These are phyloP conservation scores for Yamadazyma triangularis DNA, from an alignment of 1,139 yeast genomes.

Conservation along the genomic window DNA sequence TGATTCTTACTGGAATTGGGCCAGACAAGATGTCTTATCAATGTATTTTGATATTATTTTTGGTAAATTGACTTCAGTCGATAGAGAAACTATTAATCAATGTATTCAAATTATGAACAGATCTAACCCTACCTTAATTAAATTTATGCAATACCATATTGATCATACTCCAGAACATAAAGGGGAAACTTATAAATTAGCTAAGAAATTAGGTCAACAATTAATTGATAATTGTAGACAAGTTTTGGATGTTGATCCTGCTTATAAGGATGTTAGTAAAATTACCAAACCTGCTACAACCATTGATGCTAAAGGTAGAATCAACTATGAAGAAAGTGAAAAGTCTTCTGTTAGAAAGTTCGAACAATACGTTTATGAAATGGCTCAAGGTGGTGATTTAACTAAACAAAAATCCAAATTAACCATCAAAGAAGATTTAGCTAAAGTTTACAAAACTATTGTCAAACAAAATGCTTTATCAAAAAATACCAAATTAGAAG, in stretches of 20 bases:
- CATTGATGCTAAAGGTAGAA: constrained; percentile 83
- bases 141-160: constrained; percentile 96
- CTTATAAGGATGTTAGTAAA: constrained; percentile 87
- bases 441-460: constrained; percentile 78
- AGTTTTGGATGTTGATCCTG: constrained; percentile 77
- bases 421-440: constrained; percentile 78
- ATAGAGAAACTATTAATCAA: constrained; percentile 92
- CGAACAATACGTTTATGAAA: constrained; percentile 92
- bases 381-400: constrained; percentile 92
- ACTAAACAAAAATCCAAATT: constrained; percentile 61
- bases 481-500: constrained; percentile 63
- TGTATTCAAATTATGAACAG: constrained; percentile 98
- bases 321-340: constrained; percentile 77
- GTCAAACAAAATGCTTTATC: constrained; percentile 63
- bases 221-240: constrained; percentile 94
- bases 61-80: constrained; percentile 85
- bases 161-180: constrained; percentile 86
- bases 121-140: constrained; percentile 87
- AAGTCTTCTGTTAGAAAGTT: constrained; percentile 91
- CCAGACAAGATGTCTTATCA: constrained; percentile 91
- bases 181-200: constrained; percentile 87
- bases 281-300: constrained; percentile 95
- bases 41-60: constrained; percentile 95
- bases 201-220: constrained; percentile 86
- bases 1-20: constrained; percentile 99